These are phyloP conservation scores for Delonix regia DNA, from an alignment of 306 rosid species.

Conservation along the genomic window DNA sequence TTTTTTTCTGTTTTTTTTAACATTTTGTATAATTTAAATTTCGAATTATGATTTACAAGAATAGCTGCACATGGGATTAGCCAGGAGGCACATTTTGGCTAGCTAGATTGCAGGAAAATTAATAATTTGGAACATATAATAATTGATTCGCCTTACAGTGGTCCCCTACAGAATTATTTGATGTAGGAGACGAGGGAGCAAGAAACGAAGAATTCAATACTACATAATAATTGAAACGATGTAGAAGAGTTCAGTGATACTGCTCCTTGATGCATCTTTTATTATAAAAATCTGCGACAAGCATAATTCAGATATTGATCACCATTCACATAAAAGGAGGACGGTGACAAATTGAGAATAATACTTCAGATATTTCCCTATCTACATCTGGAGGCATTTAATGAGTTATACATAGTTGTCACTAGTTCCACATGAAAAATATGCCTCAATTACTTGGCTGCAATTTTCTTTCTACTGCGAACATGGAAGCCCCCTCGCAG, in stretches of 20 bases:
- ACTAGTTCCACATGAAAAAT: slow-evolving; percentile 15
- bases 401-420: not conserved
- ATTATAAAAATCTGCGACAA: not conserved
- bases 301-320: not conserved
- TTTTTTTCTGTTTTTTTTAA: not conserved
- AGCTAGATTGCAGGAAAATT: not conserved
- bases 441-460: not conserved
- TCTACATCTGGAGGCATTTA: not conserved
- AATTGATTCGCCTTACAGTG: not conserved
- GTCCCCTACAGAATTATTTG: too few relatives aligned
- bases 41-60: not conserved
- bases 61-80: not conserved
- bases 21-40: not conserved
- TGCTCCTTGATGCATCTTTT: too few relatives aligned
- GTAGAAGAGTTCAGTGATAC: too few relatives aligned
- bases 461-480: slow-evolving; percentile 5
- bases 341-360: not conserved
- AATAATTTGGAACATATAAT: not conserved
- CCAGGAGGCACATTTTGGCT: not conserved
- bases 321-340: slow-evolving; percentile 7
- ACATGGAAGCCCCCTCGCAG: not conserved
- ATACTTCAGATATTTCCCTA: not conserved
- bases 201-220: too few relatives aligned
- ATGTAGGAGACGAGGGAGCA: too few relatives aligned
- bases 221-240: too few relatives aligned